Base-by-base conservation (phyloP, 805 yeast species). In the Candida odintsovae region DNA sequence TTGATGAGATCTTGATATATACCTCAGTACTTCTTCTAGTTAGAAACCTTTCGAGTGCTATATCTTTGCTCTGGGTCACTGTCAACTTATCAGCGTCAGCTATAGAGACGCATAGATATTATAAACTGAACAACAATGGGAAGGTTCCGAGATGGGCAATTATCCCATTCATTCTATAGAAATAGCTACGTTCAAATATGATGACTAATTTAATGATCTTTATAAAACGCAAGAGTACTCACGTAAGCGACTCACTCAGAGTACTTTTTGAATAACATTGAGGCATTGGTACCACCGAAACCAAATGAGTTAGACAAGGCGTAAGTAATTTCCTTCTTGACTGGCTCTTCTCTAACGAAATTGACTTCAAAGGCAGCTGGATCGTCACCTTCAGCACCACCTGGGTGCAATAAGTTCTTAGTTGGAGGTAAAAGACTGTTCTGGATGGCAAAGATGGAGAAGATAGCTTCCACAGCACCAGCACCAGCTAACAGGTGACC, bases 401-500 rank as follows among this genome's bases (percentile, higher is more conserved):
- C 83, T 4, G 75, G 66, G 23, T 69, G 55, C 3, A 75, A 70
- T 48, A 90, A 73, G 60, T 94, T 94, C 47, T 86, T 64, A 0
- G 96, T 89, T 9, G 95, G 95, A 0, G 98, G 98, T 3, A 87
- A 55, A 1, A 68, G 58, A 9, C 75, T 72, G 3, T 78, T 62
- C 36, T 75, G 62, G 40, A 92, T 56, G 0, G 96, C 81, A 57
- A 83, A 59, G 2, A 89, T 67, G 0, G 96, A 81, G 63, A 88
- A 87, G 1, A 90, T 81, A 4, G 95, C 79, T 58, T 94, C 99
- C 4, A 94, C 88, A 0, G 96, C 82, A 6, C 99, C 99, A 0
- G 99, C 94, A 1, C 96, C 99, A 1, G 99, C 99, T 25, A 94
- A 69, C 19, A 92, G 70, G 66, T 94, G 99, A 0, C 99, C 99